Conservation (phyloP, 768 basidiomycete species). For the Boletus tomentosulus region DNA sequence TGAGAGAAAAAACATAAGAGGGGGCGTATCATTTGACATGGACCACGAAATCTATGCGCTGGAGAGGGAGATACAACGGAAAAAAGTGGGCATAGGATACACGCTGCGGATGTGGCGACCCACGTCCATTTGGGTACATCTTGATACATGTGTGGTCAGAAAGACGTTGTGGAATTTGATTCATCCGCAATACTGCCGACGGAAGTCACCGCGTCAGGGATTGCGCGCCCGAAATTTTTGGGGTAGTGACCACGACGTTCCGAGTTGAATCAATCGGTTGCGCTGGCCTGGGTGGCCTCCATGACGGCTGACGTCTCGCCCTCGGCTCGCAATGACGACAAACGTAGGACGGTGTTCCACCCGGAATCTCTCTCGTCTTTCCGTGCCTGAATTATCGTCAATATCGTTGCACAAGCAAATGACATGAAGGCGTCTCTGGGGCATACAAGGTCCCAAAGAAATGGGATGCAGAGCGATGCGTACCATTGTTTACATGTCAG, state of each 20-base stretch:
- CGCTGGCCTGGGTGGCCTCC: conserved; percentile 18
- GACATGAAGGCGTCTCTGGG: background rate
- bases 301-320: conserved; percentile 15
- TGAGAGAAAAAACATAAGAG: too few species aligned
- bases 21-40: too few species aligned
- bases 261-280: conserved; percentile 3
- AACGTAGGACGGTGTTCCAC: conserved; percentile 30
- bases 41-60: too few species aligned
- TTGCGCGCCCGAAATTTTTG: conserved; percentile 5
- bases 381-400: conserved; percentile 21
- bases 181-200: too few species aligned
- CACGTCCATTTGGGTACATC: too few species aligned
- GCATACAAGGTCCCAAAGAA: background rate
- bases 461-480: background rate
- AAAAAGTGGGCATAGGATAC: too few species aligned
- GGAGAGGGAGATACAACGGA: too few species aligned
- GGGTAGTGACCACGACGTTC: background rate
- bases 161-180: too few species aligned
- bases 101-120: too few species aligned
- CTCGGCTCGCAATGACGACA: conserved; percentile 24
- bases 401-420: background rate
- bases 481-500: conserved; percentile 29
- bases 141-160: too few species aligned
- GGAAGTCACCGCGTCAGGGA: conserved; percentile 10
- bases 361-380: conserved; percentile 27